Base-by-base conservation (phyloP, 1,284 basidiomycete species). In the Cryptococcus jaspeensis region DNA sequence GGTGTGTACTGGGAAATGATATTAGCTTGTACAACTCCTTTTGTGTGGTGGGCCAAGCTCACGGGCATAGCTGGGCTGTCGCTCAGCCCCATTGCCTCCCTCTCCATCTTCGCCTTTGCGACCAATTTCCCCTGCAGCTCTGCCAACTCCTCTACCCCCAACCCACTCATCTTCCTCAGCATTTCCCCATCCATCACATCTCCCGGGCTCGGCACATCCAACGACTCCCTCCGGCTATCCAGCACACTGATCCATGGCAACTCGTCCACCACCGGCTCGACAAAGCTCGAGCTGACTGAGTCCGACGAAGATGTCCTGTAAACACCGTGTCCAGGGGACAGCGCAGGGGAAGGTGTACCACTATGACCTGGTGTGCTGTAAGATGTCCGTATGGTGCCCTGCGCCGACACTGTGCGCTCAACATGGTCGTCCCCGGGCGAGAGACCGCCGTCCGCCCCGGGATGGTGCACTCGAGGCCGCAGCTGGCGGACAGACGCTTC, bases 61-160 rank as follows among this genome's bases (percentile, higher is more conserved):
- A 65, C 62, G 12, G 58, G 52, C 9, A 58, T 47, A 7, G 57
- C 35, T 3, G 67, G 59, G 41, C 53, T 61, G 18, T 58, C 53
- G 5, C 50, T 54, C 39, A 53, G 8, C 9, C 40, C 58, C 32
- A 72, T 49, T 8, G 59, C 66, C 48, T 68, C 56, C 25, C 73
- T 52, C 48, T 76, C 74, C 18, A 46, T 43, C 44, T 67, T 70
- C 4, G 74, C 74, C 52, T 69, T 71, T 13, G 59, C 53, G 11
- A 76, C 72, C 18, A 76, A 58, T 16, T 65, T 66, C 9, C 50
- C 62, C 54, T 76, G 74, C 50, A 76, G 58, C 16, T 58, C 18
- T 8, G 59, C 52, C 53, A 74, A 49, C 23, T 73, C 71, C 15
- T 69, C 70, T 49, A 61, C 61, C n/a, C 67, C 67, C 39, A 76